Conservation (phyloP, 192 early-diverging fungal genomes). For the Backusella luteola region DNA sequence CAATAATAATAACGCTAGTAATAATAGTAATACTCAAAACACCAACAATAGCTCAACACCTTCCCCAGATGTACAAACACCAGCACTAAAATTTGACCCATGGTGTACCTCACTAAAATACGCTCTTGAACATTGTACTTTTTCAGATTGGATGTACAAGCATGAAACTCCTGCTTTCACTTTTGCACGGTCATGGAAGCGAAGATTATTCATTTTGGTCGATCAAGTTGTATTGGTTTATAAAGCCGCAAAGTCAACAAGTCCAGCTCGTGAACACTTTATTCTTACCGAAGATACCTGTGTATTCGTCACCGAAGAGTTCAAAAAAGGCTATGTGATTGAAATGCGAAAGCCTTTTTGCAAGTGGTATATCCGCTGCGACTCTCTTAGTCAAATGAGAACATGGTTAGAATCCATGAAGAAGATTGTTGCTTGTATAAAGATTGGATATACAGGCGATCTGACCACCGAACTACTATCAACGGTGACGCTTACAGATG, state of each 20-base stretch:
- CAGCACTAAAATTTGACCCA: constrained; percentile 9
- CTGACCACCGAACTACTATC: constrained; percentile 9
- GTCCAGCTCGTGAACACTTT: constrained; percentile 22
- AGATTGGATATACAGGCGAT: constrained; percentile 15
- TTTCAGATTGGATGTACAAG: constrained; percentile 19
- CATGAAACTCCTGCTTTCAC: constrained; percentile 24
- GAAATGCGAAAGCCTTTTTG: constrained; percentile 32
- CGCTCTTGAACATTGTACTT: constrained; percentile 14
- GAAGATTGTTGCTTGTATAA: constrained; percentile 28
- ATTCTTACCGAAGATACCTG: constrained; percentile 28
- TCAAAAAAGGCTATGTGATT: constrained; percentile 34
- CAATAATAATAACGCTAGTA: neutral
- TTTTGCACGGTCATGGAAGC: constrained; percentile 32
- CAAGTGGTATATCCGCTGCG: constrained; percentile 29
- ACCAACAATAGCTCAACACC: neutral
- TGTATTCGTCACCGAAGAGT: constrained; percentile 37
- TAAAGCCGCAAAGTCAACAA: constrained; percentile 25
- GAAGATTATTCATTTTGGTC: constrained; percentile 20
- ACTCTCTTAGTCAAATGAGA: constrained; percentile 23
- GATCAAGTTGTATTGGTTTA: constrained; percentile 25
- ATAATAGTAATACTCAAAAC: neutral
- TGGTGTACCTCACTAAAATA: constrained; percentile 28
- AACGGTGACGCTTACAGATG: constrained; percentile 14
- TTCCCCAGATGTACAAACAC: neutral
- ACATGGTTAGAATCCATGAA: constrained; percentile 27